Conservation (phyloP, 202 grass and related monocot genomes). For the Schoenoplectus triqueter region DNA sequence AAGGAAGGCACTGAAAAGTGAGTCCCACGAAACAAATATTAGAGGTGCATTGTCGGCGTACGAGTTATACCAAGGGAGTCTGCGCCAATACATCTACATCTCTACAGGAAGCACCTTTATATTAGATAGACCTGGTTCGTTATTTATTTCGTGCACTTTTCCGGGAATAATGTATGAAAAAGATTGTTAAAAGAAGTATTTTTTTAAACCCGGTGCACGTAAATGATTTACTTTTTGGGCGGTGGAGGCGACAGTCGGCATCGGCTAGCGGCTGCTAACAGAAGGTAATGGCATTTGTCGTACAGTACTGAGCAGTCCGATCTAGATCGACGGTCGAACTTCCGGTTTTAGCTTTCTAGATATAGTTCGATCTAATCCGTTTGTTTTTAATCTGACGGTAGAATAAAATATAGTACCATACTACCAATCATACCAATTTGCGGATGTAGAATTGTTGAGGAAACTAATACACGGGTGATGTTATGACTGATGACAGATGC, state of each 20-base stretch:
- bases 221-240: background rate
- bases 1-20: background rate
- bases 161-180: background rate
- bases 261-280: background rate
- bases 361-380: background rate
- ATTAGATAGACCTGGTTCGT: conserved; percentile 19
- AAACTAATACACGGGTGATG: background rate
- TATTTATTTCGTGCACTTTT: background rate
- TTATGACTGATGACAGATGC: background rate
- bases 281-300: background rate
- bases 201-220: conserved; percentile 1
- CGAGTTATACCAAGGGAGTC: background rate
- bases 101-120: background rate
- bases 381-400: background rate
- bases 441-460: background rate
- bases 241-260: background rate
- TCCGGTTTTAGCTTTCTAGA: background rate
- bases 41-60: background rate
- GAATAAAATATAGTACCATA: background rate
- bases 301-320: background rate
- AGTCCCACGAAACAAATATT: background rate
- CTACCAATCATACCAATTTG: background rate
- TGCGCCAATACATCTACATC: background rate
- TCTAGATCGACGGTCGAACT: background rate
- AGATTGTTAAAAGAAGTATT: background rate